A percentile compares a stretch with the other conserved stretches of the same genome.
These are phyloP conservation scores for Vanderwaltozyma yarrowii DNA, from an alignment of 805 yeast species.

Conservation along the genomic window DNA sequence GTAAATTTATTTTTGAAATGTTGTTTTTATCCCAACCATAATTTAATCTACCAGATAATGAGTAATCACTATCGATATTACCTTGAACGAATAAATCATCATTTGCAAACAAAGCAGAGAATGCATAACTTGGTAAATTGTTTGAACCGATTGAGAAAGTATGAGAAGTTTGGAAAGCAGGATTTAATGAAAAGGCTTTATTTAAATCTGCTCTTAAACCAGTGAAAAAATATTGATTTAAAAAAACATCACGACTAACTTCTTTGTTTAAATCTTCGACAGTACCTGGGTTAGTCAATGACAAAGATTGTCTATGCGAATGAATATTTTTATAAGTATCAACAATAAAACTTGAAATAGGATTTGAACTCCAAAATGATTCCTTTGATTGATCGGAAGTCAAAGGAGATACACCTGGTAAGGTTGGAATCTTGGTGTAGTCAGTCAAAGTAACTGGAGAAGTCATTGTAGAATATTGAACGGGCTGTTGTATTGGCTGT, in stretches of 20 bases:
- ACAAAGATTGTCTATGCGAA: constrained; percentile 72
- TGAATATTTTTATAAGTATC: constrained; percentile 62
- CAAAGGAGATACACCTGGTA: constrained; percentile 46
- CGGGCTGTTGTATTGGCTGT: no score
- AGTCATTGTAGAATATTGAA: constrained; percentile 1
- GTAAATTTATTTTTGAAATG: constrained; percentile 77
- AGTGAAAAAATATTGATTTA: constrained; percentile 81
- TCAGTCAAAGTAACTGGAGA: constrained; percentile 48
- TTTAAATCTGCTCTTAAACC: constrained; percentile 95
- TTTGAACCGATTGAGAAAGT: constrained; percentile 83
- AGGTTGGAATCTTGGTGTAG: constrained; percentile 49
- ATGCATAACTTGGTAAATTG: constrained; percentile 80
- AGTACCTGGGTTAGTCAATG: constrained; percentile 87
- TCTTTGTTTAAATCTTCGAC: constrained; percentile 89
- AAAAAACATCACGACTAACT: constrained; percentile 86
- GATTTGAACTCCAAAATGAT: constrained; percentile 68
- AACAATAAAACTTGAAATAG: constrained; percentile 68
- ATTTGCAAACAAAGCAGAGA: constrained; percentile 79
- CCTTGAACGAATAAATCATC: constrained; percentile 86
- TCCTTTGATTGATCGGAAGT: constrained; percentile 41
- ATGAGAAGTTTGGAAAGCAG: constrained; percentile 95
- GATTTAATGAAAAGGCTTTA: constrained; percentile 82
- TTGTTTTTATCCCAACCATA: constrained; percentile 79
- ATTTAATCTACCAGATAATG: constrained; percentile 81
- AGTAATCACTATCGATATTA: constrained; percentile 75